Evolutionary conservation across 2,329 filamentous ascomycete genomes (phyloP).

Genomic region (Penicillium sp.): DNA sequence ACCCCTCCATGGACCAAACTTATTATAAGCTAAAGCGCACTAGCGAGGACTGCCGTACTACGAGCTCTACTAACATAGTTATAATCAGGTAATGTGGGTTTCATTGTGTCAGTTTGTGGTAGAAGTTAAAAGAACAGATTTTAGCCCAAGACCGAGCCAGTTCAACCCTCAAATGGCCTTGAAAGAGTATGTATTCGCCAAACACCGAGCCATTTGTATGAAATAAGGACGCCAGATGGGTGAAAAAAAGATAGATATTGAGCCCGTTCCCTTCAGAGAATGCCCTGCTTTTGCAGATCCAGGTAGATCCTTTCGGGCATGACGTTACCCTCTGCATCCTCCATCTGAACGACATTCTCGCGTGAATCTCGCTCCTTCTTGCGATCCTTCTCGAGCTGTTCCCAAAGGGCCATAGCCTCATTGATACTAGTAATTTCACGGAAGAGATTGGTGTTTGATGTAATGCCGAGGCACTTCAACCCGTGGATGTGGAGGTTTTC

Average conservation of each 20-base stretch:
- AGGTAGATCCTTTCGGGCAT: constrained; percentile 99
- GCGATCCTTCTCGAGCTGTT: constrained; percentile 85
- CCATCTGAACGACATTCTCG: constrained; percentile 94
- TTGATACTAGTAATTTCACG: constrained; percentile 91
- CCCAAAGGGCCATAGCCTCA: constrained; percentile 84
- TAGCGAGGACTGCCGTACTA: too few relatives aligned
- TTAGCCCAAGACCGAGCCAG: not conserved
- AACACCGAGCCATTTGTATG: constrained; percentile 33
- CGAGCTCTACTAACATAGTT: too few relatives aligned
- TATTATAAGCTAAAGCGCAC: too few relatives aligned
- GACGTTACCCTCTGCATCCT: constrained; percentile 94
- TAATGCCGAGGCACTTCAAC: constrained; percentile 89
- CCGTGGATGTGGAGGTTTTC: constrained; percentile 92
- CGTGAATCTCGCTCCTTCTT: constrained; percentile 72
- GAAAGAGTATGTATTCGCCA: constrained; percentile 18
- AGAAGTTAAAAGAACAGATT: not conserved
- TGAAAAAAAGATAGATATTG: not conserved
- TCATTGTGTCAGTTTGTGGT: not conserved
- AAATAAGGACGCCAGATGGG: constrained; percentile 3
- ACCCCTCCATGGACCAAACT: too few relatives aligned
- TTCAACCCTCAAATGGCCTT: not conserved
- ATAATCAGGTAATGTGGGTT: not conserved
- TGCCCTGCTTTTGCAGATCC: constrained; percentile 87
- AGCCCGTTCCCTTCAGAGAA: constrained; percentile 55
- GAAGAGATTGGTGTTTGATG: constrained; percentile 78